A percentile compares a stretch with the other conserved stretches of the same genome.
Evolutionary conservation across 305 asterid species (phyloP).

Genomic region (Solanum hybrid): DNA sequence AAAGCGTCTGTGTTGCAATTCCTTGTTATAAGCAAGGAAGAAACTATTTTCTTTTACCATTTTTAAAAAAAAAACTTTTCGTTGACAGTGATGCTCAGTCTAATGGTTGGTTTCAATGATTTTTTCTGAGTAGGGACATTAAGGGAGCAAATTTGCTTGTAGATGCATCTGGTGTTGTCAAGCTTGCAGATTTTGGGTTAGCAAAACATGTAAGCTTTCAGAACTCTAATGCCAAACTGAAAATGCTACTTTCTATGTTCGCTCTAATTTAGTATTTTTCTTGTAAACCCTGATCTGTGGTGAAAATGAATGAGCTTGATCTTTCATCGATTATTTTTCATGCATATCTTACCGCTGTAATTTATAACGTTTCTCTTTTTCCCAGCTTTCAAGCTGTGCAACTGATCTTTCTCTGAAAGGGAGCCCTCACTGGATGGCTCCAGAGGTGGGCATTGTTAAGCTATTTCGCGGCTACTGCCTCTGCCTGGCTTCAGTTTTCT

Average conservation of each 20-base stretch:
- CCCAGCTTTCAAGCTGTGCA: constrained; percentile 50
- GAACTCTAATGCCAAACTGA: constrained; percentile 3
- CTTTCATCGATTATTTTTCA: background rate
- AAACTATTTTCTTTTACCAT: background rate
- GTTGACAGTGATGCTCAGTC: background rate
- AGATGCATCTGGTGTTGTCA: constrained; percentile 71
- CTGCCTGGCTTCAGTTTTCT: background rate
- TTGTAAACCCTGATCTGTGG: background rate
- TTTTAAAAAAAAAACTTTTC: background rate
- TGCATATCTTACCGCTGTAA: constrained; percentile 1
- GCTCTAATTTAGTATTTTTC: background rate
- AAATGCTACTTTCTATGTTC: background rate
- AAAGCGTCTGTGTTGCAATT: background rate
- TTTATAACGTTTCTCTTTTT: background rate
- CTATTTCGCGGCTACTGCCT: background rate
- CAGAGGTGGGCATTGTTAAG: constrained; percentile 48
- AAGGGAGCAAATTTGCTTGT: constrained; percentile 96
- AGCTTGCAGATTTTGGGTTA: constrained; percentile 89
- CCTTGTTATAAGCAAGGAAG: background rate
- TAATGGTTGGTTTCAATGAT: constrained; percentile 5
- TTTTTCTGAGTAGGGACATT: constrained; percentile 54
- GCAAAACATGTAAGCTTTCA: constrained; percentile 73
- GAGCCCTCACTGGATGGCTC: constrained; percentile 95
- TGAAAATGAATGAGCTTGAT: background rate
- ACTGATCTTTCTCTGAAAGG: constrained; percentile 76